Evolutionary conservation across 768 basidiomycete genomes (phyloP), one percentile per base, ranked within the genome.

Genomic region (Lentinula raphanica): DNA sequence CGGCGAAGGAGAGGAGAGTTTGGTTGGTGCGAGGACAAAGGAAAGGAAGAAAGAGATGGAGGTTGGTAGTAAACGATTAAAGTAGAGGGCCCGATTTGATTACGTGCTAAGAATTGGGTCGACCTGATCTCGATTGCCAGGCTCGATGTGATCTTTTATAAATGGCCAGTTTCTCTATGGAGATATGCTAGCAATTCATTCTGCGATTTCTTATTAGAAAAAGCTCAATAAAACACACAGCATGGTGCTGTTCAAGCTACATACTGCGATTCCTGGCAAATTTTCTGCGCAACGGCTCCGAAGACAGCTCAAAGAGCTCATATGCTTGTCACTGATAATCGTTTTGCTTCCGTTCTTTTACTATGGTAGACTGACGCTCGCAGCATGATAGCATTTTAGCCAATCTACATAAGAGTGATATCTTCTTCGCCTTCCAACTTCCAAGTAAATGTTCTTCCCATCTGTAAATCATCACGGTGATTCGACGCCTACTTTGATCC

Each of bases 301-400:
- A 49, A 28, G 11, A 15, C 46, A 9, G 23, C 45, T n/a, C n/a
- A n/a, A n/a, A n/a, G 45, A 46, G 45, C 15, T 28, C 9, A 46
- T 40, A 40, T 40, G 39, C 39, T 17, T 40, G 39, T 48, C 46
- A 29, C 29, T 48, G 25, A 31, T 48, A 48, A 9, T 48, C 25
- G 19, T 32, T 50, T 50, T 50, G 19, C 49, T 50, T 35, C 49
- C 49, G 49, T 35, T 35, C n/a, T n/a, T 53, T 53, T 39, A 38
- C 51, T 53, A 39, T 53, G 51, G 51, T 39, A 53, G n/a, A 53
- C 51, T 53, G 51, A 7, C 51, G 51, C 51, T 53, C 51, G 36
- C 23, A 15, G 21, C 5, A 53, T 35, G 19, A 29, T 29, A 19
- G 35, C 3, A 11, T 51, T 51, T 23, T 28, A 7, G 19, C 35